These are phyloP conservation scores for Hanseniaspora clermontiae DNA, from an alignment of 805 yeast species.

Conservation along the genomic window DNA sequence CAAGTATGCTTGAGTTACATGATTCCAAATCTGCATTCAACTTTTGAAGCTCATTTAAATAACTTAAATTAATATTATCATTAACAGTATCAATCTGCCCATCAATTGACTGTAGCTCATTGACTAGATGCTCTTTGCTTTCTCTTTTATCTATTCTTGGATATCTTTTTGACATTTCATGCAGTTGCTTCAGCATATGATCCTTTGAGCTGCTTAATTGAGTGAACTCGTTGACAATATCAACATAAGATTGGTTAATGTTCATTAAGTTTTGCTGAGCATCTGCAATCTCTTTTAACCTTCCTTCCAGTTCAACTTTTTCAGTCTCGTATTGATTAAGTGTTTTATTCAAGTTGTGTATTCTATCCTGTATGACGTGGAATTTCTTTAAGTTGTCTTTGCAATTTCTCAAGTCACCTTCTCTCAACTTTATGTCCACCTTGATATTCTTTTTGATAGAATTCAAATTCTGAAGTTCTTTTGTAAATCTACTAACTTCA, in stretches of 20 bases:
- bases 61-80: not conserved
- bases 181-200: slow-evolving; percentile 29
- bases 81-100: not conserved
- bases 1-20: slow-evolving; percentile 15
- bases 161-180: slow-evolving; percentile 14
- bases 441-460: slow-evolving; percentile 63
- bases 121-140: slow-evolving; percentile 23
- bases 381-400: slow-evolving; percentile 65
- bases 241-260: slow-evolving; percentile 70
- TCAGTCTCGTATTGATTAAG: slow-evolving; percentile 37
- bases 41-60: slow-evolving; percentile 7
- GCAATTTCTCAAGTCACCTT: slow-evolving; percentile 47
- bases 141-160: slow-evolving; percentile 1
- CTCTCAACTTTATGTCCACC: slow-evolving; percentile 40
- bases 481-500: slow-evolving; percentile 86
- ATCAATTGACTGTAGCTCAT: slow-evolving; percentile 1
- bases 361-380: slow-evolving; percentile 38
- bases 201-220: slow-evolving; percentile 38
- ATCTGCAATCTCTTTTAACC: slow-evolving; percentile 41
- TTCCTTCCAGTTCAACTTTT: slow-evolving; percentile 36
- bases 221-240: slow-evolving; percentile 50
- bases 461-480: slow-evolving; percentile 73
- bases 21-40: slow-evolving; percentile 16
- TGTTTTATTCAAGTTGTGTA: slow-evolving; percentile 33
- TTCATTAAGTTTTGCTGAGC: slow-evolving; percentile 55